phyloP scores from a whole-genome alignment of 495 filamentous ascomycete genomes.

The Penicillium taxi region DNA sequence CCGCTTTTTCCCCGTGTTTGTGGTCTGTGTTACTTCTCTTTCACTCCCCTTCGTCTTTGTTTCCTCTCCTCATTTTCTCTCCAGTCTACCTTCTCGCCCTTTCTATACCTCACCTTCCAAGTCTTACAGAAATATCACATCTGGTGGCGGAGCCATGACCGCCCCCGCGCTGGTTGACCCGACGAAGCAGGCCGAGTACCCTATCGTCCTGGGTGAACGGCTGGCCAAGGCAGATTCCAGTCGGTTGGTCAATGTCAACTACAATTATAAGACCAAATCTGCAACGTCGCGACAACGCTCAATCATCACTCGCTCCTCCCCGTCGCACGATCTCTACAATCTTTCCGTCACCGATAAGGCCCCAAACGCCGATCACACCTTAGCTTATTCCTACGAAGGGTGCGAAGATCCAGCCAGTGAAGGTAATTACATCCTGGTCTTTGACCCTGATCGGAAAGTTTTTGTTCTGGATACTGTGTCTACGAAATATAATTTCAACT shows the following conservation, averaged over 20 bases:
- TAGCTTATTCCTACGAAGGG: conserved; percentile 45
- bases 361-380: conserved; percentile 32
- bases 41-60: conserved; percentile 1
- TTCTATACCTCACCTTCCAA: neutral
- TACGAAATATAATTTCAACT: conserved; percentile 50
- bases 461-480: conserved; percentile 46
- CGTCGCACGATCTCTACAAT: conserved; percentile 35
- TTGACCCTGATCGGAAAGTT: conserved; percentile 42
- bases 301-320: conserved; percentile 32
- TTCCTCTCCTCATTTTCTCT: neutral
- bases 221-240: conserved; percentile 21
- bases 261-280: conserved; percentile 49
- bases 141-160: conserved; percentile 25
- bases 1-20: conserved; percentile 14
- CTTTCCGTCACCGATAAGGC: conserved; percentile 45
- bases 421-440: conserved; percentile 42
- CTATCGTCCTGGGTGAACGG: conserved; percentile 37
- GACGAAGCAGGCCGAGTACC: conserved; percentile 43
- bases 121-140: too few relatives aligned
- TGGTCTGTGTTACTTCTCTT: conserved; percentile 5
- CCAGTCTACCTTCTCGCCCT: neutral
- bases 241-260: conserved; percentile 37
- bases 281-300: conserved; percentile 32
- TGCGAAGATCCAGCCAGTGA: conserved; percentile 38
- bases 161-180: conserved; percentile 39